phyloP scores from a whole-genome alignment of 805 yeast genomes.

The Sugiyamaella smithiae region DNA sequence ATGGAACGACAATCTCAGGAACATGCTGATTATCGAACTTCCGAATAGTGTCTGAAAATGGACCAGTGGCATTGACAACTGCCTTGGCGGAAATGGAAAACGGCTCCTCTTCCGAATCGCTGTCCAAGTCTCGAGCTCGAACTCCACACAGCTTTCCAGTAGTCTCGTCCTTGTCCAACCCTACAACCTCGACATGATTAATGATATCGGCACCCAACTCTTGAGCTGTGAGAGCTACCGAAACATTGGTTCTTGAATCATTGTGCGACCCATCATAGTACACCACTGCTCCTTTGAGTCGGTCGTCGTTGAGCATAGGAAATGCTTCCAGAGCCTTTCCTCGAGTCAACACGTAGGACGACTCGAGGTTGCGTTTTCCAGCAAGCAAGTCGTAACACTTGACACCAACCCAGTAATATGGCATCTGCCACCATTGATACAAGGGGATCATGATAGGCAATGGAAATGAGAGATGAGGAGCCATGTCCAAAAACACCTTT shows the following conservation, averaged over 20 bases:
- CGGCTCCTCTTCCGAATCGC: conserved; percentile 57
- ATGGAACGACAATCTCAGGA: conserved; percentile 84
- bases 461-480: conserved; percentile 84
- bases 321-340: conserved; percentile 67
- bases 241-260: conserved; percentile 85
- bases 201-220: conserved; percentile 85
- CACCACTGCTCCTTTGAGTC: conserved; percentile 84
- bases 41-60: conserved; percentile 78
- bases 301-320: conserved; percentile 78
- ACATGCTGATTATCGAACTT: conserved; percentile 69
- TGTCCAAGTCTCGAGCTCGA: conserved; percentile 56
- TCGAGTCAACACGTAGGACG: conserved; percentile 69
- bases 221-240: conserved; percentile 81
- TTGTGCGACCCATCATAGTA: conserved; percentile 95
- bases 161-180: conserved; percentile 58
- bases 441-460: conserved; percentile 96
- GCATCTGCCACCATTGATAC: conserved; percentile 92
- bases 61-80: conserved; percentile 92
- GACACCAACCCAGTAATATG: conserved; percentile 89
- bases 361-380: conserved; percentile 78
- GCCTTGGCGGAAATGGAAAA: conserved; percentile 62
- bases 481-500: conserved; percentile 79
- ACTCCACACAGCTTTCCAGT: conserved; percentile 68
- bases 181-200: conserved; percentile 81
- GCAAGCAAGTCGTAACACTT: conserved; percentile 91